These are phyloP conservation scores for Prunus mira DNA, from an alignment of 306 rosid genomes.

Conservation along the genomic window DNA sequence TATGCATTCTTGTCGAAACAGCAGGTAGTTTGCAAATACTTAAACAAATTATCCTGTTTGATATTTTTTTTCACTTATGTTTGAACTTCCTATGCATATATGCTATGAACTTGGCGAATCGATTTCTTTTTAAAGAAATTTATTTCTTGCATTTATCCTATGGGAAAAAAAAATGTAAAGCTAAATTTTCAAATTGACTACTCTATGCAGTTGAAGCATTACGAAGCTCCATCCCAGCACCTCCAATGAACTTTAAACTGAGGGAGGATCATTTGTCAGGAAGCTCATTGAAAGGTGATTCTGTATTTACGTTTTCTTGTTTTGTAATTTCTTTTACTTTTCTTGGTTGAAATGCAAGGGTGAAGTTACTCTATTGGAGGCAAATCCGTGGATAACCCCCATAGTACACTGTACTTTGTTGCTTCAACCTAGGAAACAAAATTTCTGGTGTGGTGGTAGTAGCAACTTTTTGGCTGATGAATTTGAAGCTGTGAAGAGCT, in stretches of 20 bases:
- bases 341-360: conserved; percentile 16
- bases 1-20: not conserved
- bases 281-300: conserved; percentile 89
- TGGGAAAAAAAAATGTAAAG: not conserved
- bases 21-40: not conserved
- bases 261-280: conserved; percentile 93
- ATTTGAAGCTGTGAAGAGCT: conserved; percentile 7
- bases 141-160: not conserved
- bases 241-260: conserved; percentile 80
- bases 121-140: not conserved
- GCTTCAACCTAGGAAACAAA: conserved; percentile 2
- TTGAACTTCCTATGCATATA: conserved; percentile 4
- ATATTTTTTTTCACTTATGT: not conserved
- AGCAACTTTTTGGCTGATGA: conserved; percentile 13
- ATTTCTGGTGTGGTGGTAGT: not conserved
- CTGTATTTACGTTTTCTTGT: conserved; percentile 2
- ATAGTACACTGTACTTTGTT: not conserved
- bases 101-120: not conserved
- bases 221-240: conserved; percentile 92
- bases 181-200: conserved; percentile 18
- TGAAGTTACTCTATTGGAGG: conserved; percentile 3
- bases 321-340: not conserved
- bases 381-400: not conserved
- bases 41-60: not conserved
- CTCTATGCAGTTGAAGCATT: conserved; percentile 66